Base-by-base conservation (phyloP, 2,329 filamentous ascomycete species). In the Curvularia sp. region DNA sequence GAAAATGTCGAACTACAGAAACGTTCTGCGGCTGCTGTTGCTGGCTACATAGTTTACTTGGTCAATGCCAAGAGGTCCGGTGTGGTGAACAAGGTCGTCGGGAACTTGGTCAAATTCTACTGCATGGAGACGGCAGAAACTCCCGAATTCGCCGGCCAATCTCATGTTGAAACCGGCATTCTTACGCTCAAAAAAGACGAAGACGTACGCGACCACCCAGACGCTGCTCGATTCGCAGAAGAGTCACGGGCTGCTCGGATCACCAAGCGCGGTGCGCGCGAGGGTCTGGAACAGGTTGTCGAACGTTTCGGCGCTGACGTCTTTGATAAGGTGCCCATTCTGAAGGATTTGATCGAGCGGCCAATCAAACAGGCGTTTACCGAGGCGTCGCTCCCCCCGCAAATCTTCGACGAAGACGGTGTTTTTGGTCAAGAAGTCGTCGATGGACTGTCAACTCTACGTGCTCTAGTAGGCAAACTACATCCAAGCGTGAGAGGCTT, bases 91-190 rank as follows among this genome's bases (percentile, higher is more conserved):
- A 99, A 99, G 80, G 91, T 99, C 13, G 93, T 98, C 27, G 89
- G 91, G 46, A 99, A 99, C 72, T 79, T 99, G 51, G 92, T 96
- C 79, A 98, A 97, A 73, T 99, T 97, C 78, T 97, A 93, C 63
- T 99, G 95, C 72, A 92, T 97, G 71, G 95, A 99, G 74, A 96
- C 96, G 1, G 94, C 95, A 0, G 96, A 99, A 77, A 99, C 96
- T 0, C 95, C 95, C 0, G 95, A 98, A 71, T 98, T 98, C 74
- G 87, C 89, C 4, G 89, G 91, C 27, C 95, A 98, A 70, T 90
- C 90, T 1, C 77, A 82, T 42, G 89, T 96, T 71, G 90, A 89
- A 45, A 87, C 88, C 63, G 89, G 89, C 13, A 95, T 99, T 55
- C 80, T 99, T 15, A 98, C 95, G 0, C 88, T 99, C 77, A 92